Conservation (phyloP, 2,329 filamentous ascomycete species). For the Curvularia spicifera region DNA sequence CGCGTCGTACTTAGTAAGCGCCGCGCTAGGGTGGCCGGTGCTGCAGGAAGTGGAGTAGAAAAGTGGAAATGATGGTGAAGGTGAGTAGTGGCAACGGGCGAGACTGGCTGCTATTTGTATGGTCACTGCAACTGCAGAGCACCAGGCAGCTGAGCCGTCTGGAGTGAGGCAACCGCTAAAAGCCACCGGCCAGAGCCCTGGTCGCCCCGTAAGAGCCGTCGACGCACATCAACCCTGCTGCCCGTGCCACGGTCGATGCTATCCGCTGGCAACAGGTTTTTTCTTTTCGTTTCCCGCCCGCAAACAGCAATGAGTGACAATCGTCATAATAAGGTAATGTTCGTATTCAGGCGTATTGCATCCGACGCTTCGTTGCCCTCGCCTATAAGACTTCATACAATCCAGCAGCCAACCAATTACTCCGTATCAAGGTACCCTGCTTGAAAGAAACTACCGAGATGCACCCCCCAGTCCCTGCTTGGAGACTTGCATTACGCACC, state of each 20-base stretch:
- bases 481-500: constrained; percentile 21
- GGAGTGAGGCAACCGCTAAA: constrained; percentile 28
- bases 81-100: constrained; percentile 7
- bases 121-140: constrained; percentile 7
- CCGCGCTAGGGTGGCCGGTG: constrained; percentile 33
- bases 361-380: constrained; percentile 16
- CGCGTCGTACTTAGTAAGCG: constrained; percentile 40
- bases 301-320: background rate
- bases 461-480: constrained; percentile 4
- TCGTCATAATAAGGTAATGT: constrained; percentile 1
- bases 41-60: constrained; percentile 33
- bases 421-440: constrained; percentile 29
- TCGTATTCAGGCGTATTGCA: constrained; percentile 10
- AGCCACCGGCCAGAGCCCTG: constrained; percentile 16
- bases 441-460: constrained; percentile 15
- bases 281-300: background rate
- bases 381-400: constrained; percentile 9
- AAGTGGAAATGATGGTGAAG: constrained; percentile 10
- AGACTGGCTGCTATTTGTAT: constrained; percentile 13
- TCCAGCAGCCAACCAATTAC: constrained; percentile 18
- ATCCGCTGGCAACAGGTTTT: background rate
- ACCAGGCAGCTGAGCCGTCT: constrained; percentile 12
- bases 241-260: background rate
- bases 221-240: constrained; percentile 16
- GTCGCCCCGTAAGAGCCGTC: constrained; percentile 17